phyloP scores from a whole-genome alignment of 2,329 filamentous ascomycete species.

The Aspergillus cejpii region DNA sequence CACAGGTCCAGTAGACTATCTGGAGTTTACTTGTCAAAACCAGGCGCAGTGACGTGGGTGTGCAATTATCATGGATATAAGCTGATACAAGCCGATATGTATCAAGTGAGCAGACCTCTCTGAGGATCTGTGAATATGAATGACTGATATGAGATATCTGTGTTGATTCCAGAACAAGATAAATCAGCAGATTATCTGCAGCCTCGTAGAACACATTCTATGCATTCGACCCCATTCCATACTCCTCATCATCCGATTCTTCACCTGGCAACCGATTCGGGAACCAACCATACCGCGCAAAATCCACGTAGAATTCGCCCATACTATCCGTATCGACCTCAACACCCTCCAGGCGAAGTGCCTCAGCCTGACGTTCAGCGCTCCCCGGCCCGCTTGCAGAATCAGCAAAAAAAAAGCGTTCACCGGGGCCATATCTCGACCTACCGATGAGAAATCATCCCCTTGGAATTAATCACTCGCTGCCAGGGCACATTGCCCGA shows the following conservation, averaged over 20 bases:
- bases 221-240: slow-evolving; percentile 13
- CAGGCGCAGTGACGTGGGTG: slow-evolving; percentile 4
- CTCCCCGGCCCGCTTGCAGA: slow-evolving; percentile 36
- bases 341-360: slow-evolving; percentile 38
- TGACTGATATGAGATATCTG: background rate
- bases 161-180: background rate
- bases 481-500: slow-evolving; percentile 85
- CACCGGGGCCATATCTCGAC: slow-evolving; percentile 13
- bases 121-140: slow-evolving; percentile 7
- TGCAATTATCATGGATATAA: slow-evolving; percentile 4
- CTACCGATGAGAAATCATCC: slow-evolving; percentile 76
- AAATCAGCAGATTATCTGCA: too few species aligned
- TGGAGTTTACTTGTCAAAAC: slow-evolving; percentile 4
- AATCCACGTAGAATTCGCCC: slow-evolving; percentile 42
- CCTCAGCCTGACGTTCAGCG: slow-evolving; percentile 40
- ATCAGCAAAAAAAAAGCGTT: background rate
- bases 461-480: slow-evolving; percentile 81
- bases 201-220: background rate
- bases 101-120: slow-evolving; percentile 5
- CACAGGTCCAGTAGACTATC: too few species aligned
- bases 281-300: slow-evolving; percentile 44
- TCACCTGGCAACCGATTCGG: slow-evolving; percentile 42
- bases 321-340: slow-evolving; percentile 38
- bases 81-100: too few species aligned
- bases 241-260: slow-evolving; percentile 6